Conservation (phyloP, 306 rosid species). For the barrel medic (Medicago truncatula) region DNA sequence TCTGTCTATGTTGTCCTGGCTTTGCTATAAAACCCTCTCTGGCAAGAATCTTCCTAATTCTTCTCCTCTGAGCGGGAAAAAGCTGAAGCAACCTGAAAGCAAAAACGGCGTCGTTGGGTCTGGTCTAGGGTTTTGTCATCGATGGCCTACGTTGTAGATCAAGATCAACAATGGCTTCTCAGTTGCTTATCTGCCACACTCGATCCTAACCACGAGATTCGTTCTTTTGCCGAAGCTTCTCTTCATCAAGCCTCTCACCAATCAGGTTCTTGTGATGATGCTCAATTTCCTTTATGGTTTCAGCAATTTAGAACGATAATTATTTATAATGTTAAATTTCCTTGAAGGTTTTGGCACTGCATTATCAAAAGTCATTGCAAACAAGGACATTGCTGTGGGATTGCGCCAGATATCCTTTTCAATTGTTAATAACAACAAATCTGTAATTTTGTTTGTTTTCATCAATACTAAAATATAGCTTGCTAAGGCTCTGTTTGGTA, state of each 20-base stretch:
- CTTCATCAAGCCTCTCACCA: constrained; percentile 89
- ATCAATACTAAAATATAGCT: constrained; percentile 15
- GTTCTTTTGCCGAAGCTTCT: constrained; percentile 89
- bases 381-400: constrained; percentile 74
- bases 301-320: neutral
- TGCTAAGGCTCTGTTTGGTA: neutral
- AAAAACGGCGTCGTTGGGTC: constrained; percentile 17
- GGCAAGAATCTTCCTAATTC: neutral
- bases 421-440: constrained; percentile 9
- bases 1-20: neutral
- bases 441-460: constrained; percentile 15
- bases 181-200: constrained; percentile 89
- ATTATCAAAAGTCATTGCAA: constrained; percentile 77
- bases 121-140: constrained; percentile 41
- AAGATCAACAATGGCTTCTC: constrained; percentile 93
- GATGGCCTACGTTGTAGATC: constrained; percentile 73
- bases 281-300: neutral
- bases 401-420: constrained; percentile 95
- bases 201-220: constrained; percentile 88
- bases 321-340: constrained; percentile 43
- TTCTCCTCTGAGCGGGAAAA: constrained; percentile 54
- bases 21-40: neutral
- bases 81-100: constrained; percentile 12
- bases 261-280: constrained; percentile 61
- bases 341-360: constrained; percentile 90